Evolutionary conservation across 441 rosid genomes (phyloP).

Genomic region (Populus tomentosa): DNA sequence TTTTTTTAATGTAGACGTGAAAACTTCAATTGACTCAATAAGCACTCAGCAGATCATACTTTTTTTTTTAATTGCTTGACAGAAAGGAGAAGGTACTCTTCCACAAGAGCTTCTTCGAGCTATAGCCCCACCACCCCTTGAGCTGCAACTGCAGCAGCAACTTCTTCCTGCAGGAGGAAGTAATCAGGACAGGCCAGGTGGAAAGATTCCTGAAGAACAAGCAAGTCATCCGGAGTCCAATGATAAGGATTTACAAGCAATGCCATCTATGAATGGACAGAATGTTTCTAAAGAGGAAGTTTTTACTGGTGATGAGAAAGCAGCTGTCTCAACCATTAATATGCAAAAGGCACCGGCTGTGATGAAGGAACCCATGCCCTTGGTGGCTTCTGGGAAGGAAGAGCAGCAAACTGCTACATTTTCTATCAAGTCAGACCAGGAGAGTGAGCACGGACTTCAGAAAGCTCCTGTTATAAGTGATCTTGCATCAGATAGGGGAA

Average conservation of each 20-base stretch:
- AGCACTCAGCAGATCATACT: slow-evolving; percentile 17
- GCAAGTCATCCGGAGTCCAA: slow-evolving; percentile 51
- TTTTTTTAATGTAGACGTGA: not conserved
- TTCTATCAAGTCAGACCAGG: slow-evolving; percentile 73
- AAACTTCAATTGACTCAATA: slow-evolving; percentile 12
- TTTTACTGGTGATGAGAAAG: slow-evolving; percentile 57
- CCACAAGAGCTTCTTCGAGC: slow-evolving; percentile 96
- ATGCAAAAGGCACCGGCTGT: slow-evolving; percentile 42
- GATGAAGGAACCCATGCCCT: slow-evolving; percentile 46
- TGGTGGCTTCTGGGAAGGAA: slow-evolving; percentile 50
- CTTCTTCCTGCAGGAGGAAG: slow-evolving; percentile 53
- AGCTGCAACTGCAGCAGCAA: slow-evolving; percentile 59
- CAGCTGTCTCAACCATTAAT: slow-evolving; percentile 42
- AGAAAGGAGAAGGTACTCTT: slow-evolving; percentile 96
- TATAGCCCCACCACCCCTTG: slow-evolving; percentile 91
- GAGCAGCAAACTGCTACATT: slow-evolving; percentile 62
- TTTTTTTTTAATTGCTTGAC: slow-evolving; percentile 26
- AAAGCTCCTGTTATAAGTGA: slow-evolving; percentile 57
- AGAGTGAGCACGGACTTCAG: slow-evolving; percentile 57
- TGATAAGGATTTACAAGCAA: slow-evolving; percentile 52
- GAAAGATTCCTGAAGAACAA: slow-evolving; percentile 62
- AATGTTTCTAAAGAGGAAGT: slow-evolving; percentile 59
- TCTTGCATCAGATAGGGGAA: slow-evolving; percentile 67
- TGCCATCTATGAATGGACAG: slow-evolving; percentile 45
- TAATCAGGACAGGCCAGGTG: slow-evolving; percentile 59